phyloP scores from a whole-genome alignment of 108 stramenopile species.

The Nannochloropsis oceanica region DNA sequence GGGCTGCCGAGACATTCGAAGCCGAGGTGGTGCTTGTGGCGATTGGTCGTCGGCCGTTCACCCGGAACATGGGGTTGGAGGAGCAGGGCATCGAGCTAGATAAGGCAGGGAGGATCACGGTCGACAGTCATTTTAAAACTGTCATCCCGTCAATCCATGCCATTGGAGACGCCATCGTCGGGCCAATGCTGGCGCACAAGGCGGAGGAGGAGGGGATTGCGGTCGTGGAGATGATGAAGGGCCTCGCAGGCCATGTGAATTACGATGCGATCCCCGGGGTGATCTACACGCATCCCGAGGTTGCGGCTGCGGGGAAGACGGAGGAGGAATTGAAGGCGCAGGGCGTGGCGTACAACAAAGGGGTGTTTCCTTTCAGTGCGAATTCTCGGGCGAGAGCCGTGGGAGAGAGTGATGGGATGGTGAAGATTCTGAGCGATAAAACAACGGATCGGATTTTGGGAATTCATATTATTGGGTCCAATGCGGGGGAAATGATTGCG shows the following conservation, averaged over 20 bases:
- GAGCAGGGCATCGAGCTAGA: constrained; percentile 83
- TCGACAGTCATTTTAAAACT: constrained; percentile 89
- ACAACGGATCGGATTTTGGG: constrained; percentile 90
- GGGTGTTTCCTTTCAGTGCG: constrained; percentile 86
- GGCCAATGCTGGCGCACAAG: constrained; percentile 99
- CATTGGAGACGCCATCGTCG: constrained; percentile 93
- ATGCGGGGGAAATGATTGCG: constrained; percentile 99
- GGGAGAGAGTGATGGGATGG: constrained; percentile 83
- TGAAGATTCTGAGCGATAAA: constrained; percentile 92
- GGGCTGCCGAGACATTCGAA: constrained; percentile 50
- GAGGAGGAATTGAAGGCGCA: constrained; percentile 96
- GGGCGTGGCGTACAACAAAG: constrained; percentile 77
- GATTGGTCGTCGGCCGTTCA: constrained; percentile 97
- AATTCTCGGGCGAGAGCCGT: constrained; percentile 88
- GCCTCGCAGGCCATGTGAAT: constrained; percentile 96
- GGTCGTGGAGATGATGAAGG: constrained; percentile 87
- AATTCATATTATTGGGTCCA: constrained; percentile 95
- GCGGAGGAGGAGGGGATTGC: constrained; percentile 99
- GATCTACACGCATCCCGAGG: constrained; percentile 98
- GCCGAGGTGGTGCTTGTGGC: constrained; percentile 93
- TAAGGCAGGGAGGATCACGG: constrained; percentile 83
- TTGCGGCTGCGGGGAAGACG: constrained; percentile 94
- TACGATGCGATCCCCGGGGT: constrained; percentile 99
- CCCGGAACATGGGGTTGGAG: constrained; percentile 83
- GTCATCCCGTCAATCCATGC: constrained; percentile 82